Conservation (phyloP, 257 asterid species). For the Solanum piurae region DNA sequence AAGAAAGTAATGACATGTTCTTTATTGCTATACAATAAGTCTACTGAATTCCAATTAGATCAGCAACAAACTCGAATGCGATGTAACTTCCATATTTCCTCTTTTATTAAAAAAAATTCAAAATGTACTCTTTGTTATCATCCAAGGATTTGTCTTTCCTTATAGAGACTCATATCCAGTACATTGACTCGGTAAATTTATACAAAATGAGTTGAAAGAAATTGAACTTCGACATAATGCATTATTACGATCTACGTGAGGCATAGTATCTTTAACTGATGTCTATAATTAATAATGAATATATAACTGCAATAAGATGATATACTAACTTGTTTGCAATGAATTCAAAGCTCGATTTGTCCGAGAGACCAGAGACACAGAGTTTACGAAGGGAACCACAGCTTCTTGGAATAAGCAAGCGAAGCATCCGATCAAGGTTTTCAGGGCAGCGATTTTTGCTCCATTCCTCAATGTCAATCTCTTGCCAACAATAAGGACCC, state of each 20-base stretch:
- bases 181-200: not conserved
- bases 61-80: not conserved
- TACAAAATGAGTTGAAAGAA: not conserved
- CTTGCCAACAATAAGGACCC: conserved; percentile 43
- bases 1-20: not conserved
- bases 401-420: conserved; percentile 15
- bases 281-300: not conserved
- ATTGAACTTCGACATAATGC: not conserved
- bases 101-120: not conserved
- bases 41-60: not conserved
- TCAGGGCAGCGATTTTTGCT: conserved; percentile 8
- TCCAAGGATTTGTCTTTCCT: not conserved
- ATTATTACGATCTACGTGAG: not conserved
- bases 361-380: conserved; percentile 15
- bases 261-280: not conserved
- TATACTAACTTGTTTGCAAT: conserved; percentile 26
- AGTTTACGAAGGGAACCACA: conserved; percentile 20
- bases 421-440: conserved; percentile 23
- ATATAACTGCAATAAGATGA: not conserved
- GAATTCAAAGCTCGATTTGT: conserved; percentile 13
- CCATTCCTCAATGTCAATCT: conserved; percentile 39
- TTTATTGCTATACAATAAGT: not conserved
- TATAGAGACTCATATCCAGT: not conserved
- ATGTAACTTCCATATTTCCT: not conserved
- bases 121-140: not conserved